Base-by-base conservation (phyloP, 805 yeast genomes). In the Blastobotrys chiropterorum region DNA sequence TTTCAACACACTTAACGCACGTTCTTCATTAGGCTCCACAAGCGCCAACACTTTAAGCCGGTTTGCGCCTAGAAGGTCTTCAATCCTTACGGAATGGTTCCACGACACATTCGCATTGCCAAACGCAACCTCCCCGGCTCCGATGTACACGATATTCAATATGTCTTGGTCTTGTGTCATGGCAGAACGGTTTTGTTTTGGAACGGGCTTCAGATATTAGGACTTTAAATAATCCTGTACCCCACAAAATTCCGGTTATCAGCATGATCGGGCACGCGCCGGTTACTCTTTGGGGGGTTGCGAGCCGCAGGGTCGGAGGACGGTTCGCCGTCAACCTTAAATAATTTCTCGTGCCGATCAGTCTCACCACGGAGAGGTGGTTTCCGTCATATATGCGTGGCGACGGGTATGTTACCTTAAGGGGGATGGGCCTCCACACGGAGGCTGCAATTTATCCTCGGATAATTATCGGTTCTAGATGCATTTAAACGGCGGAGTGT, bases 81-180 rank as follows among this genome's bases (percentile, higher is more conserved):
- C 59, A 17, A 56, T 44, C 17, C 58, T 53, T n/a, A 48, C 26
- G 6, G 59, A 56, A 34, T 56, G 58, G 31, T 56, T 56, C 59
- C 59, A 56, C 3, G 51, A 49, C 13, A 51, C 59, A 22, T 53
- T 50, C 20, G 47, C 53, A 31, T 48, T 47, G 16, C 59, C 59
- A 48, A 56, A 56, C 20, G 57, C 53, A 46, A 56, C 55, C 39
- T 46, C 49, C 6, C 57, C 57, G 14, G 52, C 55, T 6, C 51
- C 53, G 20, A 48, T 44, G 21, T 31, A 50, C 2, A 46, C 53
- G 6, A 50, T 16, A 34, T 44, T 26, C 34, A 26, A 26, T 5
- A 26, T 11, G 8, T 26, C 34, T 11, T 6, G 34, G 8, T 26
- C 34, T 11, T 6, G 34, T 26, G 34, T 26, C 34, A 26, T 26